Base-by-base conservation (phyloP, 192 early-diverging fungal species). In the Coemansia sp. region DNA sequence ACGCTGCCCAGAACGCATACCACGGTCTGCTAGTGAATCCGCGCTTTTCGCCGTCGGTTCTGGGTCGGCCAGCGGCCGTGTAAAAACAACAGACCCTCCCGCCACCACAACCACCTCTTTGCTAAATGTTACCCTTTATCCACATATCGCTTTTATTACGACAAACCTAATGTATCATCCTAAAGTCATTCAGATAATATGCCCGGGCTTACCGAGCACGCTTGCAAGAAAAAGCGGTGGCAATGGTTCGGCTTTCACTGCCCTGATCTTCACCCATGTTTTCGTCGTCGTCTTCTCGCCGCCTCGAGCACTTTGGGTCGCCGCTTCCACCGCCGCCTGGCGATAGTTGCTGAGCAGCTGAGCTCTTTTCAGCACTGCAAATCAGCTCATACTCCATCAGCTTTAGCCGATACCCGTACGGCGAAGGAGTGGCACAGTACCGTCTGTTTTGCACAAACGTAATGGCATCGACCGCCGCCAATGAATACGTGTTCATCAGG, bases 391-490 rank as follows among this genome's bases (percentile, higher is more conserved):
- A 76, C 57, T 76, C 72, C 6, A 61, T 3, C 27, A 76, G 30
- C 46, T 76, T 76, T 39, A 76, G 53, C 14, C 65, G 57, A 34
- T 76, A 76, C 14, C 72, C 72, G 9, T 58, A 56, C 1, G 58
- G 53, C 19, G 72, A 76, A 9, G 72, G 72, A n/a, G 65, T 68
- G 0, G 72, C 65, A 62, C 94, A 96, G 60, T 92, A 88, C 49
- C 94, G 53, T 38, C 83, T 80, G 51, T 86, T 88, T 64, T 94
- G 94, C 17, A 96, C 90, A 78, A 82, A 90, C 31, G 82, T 78
- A 58, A 87, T 91, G 3, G 91, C 89, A 15, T 84, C 74, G 19
- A 74, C 55, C 46, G 86, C 92, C 23, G 80, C 79, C 62, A 86
- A 60, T 1, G 78, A 65, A 64, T 84, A 80, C 0, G 78, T 78